Conservation (phyloP, 164 flowering plant genomes). For the Berberis thunbergii region DNA sequence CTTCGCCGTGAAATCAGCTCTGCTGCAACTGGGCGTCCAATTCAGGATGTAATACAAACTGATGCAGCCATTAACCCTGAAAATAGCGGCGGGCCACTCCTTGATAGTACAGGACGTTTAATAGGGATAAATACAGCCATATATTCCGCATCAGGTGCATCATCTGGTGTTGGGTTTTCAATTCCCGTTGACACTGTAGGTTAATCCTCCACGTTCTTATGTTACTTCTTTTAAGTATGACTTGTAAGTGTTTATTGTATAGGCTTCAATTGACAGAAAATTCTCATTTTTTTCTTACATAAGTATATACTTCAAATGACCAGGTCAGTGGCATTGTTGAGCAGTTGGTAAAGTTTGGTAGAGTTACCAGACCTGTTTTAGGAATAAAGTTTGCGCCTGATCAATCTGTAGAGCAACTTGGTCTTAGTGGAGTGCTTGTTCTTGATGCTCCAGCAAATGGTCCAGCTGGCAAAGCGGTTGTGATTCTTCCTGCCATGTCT, state of each 20-base stretch:
- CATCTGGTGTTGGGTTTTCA: slow-evolving; percentile 97
- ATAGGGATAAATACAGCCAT: slow-evolving; percentile 95
- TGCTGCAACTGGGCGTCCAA: slow-evolving; percentile 96
- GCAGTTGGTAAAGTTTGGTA: slow-evolving; percentile 81
- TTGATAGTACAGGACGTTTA: slow-evolving; percentile 88
- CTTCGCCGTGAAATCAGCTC: slow-evolving; percentile 91
- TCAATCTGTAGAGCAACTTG: slow-evolving; percentile 47
- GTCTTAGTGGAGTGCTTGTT: slow-evolving; percentile 83
- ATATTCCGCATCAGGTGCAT: slow-evolving; percentile 96
- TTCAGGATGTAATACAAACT: slow-evolving; percentile 95
- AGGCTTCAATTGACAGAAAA: neutral
- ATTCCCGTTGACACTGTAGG: slow-evolving; percentile 94
- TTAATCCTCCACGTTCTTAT: slow-evolving; percentile 4
- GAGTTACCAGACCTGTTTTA: slow-evolving; percentile 87
- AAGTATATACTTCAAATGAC: neutral
- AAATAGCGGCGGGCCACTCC: slow-evolving; percentile 97
- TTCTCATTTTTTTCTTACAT: too few relatives aligned
- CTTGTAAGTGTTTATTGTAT: neutral
- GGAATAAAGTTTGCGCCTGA: slow-evolving; percentile 99
- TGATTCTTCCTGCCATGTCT: neutral
- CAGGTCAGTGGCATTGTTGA: slow-evolving; percentile 93
- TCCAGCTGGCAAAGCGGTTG: slow-evolving; percentile 97
- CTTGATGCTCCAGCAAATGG: slow-evolving; percentile 89
- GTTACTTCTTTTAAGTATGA: neutral
- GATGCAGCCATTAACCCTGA: slow-evolving; percentile 99